Evolutionary conservation across 2,329 filamentous ascomycete genomes (phyloP).

Genomic region (Neonectria sp.): DNA sequence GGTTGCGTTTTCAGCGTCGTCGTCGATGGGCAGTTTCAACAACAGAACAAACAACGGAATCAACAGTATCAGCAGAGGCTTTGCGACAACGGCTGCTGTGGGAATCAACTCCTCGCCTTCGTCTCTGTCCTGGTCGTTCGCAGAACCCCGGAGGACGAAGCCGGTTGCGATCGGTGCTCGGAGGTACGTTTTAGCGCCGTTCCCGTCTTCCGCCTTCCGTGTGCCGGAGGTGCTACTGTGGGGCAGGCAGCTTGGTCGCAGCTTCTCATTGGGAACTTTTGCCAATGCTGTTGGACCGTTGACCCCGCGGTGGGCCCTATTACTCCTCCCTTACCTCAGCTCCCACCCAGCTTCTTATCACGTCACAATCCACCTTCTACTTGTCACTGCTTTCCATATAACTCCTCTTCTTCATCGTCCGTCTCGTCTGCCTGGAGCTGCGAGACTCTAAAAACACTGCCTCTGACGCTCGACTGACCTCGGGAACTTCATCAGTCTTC

Average conservation of each 20-base stretch:
- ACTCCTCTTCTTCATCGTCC: conserved; percentile 1
- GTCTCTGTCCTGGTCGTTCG: conserved; percentile 13
- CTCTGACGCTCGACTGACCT: conserved; percentile 22
- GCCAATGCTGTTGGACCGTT: conserved; percentile 7
- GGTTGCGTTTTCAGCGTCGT: conserved; percentile 15
- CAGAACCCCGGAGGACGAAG: conserved; percentile 28
- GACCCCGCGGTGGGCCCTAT: conserved; percentile 26
- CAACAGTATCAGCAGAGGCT: conserved; percentile 7
- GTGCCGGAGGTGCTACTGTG: neutral
- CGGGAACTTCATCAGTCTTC: conserved; percentile 39
- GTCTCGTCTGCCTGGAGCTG: conserved; percentile 38
- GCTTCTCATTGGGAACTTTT: conserved; percentile 30
- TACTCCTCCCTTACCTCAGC: conserved; percentile 14
- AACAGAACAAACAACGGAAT: neutral
- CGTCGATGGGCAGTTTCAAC: conserved; percentile 10
- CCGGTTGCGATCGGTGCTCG: conserved; percentile 42
- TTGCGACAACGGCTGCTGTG: conserved; percentile 32
- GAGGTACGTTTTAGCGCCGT: conserved; percentile 45
- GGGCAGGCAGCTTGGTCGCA: conserved; percentile 8
- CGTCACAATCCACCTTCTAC: conserved; percentile 14
- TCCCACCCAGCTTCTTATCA: conserved; percentile 30
- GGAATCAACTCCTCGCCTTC: conserved; percentile 8
- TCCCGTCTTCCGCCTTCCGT: neutral
- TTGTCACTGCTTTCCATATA: neutral
- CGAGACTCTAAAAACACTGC: conserved; percentile 28